Conservation (phyloP, 2,329 filamentous ascomycete species). For the Dactylella cylindrospora region DNA sequence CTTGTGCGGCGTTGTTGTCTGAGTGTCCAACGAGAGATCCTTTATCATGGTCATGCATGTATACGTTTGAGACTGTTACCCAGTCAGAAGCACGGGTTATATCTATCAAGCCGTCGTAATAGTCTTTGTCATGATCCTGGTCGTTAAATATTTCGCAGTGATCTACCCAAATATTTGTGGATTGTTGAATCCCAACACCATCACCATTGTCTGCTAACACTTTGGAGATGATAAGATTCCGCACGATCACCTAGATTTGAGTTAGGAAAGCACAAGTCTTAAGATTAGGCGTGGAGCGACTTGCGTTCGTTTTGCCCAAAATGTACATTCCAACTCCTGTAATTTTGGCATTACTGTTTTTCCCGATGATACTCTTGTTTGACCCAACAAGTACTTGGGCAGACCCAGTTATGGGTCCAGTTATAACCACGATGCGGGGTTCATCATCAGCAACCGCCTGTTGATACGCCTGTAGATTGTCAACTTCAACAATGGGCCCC, state of each 20-base stretch:
- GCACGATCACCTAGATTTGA: slow-evolving; percentile 62
- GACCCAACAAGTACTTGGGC: slow-evolving; percentile 55
- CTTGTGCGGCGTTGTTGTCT: slow-evolving; percentile 61
- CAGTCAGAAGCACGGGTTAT: slow-evolving; percentile 65
- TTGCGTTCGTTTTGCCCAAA: slow-evolving; percentile 40
- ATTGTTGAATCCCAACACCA: slow-evolving; percentile 61
- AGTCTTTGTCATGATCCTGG: slow-evolving; percentile 64
- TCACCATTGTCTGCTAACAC: slow-evolving; percentile 62
- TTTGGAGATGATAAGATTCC: slow-evolving; percentile 63
- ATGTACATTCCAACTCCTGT: slow-evolving; percentile 49
- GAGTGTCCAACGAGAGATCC: slow-evolving; percentile 64
- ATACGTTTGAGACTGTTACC: slow-evolving; percentile 58
- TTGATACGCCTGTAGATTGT: slow-evolving; percentile 57
- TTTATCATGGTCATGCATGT: slow-evolving; percentile 64
- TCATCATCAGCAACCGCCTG: slow-evolving; percentile 57
- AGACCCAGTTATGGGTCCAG: slow-evolving; percentile 55
- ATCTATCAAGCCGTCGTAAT: slow-evolving; percentile 68
- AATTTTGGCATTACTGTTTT: slow-evolving; percentile 49
- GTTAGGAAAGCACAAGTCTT: slow-evolving; percentile 3
- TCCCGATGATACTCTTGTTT: slow-evolving; percentile 59
- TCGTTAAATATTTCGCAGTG: slow-evolving; percentile 67
- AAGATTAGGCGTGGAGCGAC: slow-evolving; percentile 33
- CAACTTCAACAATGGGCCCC: slow-evolving; percentile 61
- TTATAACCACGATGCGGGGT: slow-evolving; percentile 56
- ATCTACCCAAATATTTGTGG: slow-evolving; percentile 67